Base-by-base conservation (phyloP, 176 grass and related monocot genomes). In the Alopecurus myosuroides region DNA sequence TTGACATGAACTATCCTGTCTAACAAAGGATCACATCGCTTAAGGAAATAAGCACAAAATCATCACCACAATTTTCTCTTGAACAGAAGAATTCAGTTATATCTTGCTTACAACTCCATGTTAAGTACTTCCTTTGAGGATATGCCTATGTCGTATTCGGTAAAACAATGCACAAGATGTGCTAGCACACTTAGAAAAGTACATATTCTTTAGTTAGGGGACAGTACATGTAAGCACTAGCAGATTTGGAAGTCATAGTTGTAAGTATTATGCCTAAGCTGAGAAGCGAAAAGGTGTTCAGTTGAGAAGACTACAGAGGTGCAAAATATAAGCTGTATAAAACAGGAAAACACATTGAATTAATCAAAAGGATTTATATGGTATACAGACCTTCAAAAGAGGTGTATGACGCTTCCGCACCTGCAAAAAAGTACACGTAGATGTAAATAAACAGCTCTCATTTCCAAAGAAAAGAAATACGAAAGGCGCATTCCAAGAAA, bases 301-400 rank as follows among this genome's bases (percentile, higher is more conserved):
- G 22, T 70, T 70, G 48, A 31, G 18, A 63, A 80, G 63, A 76
- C 25, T 18, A 53, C 33, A 64, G 31, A 52, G 33, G 46, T 45
- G 60, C 34, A 75, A 66, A 19, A 74, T 60, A 78, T 28, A 52
- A 81, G 23, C 31, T 49, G 75, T 80, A 30, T 80, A 37, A 79
- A 69, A 78, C 22, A 81, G 81, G 20, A 70, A 79, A 65, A 80
- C n/a, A n/a, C n/a, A n/a, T n/a, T 73, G 69, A 23, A 30, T 67
- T 66, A 57, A 73, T 36, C 30, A 79, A 72, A 15, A 76, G 67
- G 20, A 70, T 65, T 70, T 52, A 19, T n/a, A 70, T 42, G 77
- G 72, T 4, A 55, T 73, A 87, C 74, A 61, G 9, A 99, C 97
- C 97, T 96, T 99, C 81, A 99, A 71, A 94, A 99, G 81, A 88